These are phyloP conservation scores for Daldinia caldariorum DNA, from an alignment of 495 filamentous ascomycete genomes.

Conservation along the genomic window DNA sequence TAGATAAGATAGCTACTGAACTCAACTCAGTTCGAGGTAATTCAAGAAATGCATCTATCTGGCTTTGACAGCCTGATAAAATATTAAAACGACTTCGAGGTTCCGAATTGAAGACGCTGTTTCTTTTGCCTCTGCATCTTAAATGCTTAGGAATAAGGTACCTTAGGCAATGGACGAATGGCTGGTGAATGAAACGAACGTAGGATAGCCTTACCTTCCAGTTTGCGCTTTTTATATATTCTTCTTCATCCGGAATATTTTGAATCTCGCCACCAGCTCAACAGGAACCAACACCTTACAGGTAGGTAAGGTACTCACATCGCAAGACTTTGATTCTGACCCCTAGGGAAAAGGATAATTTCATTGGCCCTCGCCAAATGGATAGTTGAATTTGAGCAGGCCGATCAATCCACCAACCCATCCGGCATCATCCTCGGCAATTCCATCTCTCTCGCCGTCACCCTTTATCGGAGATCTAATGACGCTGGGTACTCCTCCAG, in stretches of 20 bases:
- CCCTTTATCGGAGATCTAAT: slow-evolving; percentile 60
- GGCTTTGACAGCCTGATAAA: neutral
- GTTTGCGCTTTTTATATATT: no score
- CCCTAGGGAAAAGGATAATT: neutral
- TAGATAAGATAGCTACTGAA: neutral
- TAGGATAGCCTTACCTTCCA: neutral
- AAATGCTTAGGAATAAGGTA: neutral
- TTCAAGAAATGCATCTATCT: no score
- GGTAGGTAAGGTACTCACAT: neutral
- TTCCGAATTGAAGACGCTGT: neutral
- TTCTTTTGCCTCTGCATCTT: neutral
- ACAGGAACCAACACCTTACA: neutral
- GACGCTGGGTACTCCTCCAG: slow-evolving; percentile 76
- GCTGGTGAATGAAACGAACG: neutral
- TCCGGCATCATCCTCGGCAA: slow-evolving; percentile 77
- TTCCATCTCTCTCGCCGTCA: slow-evolving; percentile 53
- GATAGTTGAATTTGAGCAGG: slow-evolving; percentile 96
- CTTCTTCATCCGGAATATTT: neutral
- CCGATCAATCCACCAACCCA: slow-evolving; percentile 98
- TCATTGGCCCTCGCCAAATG: slow-evolving; percentile 76
- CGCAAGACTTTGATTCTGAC: neutral
- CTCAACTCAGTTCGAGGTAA: neutral
- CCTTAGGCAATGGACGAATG: neutral
- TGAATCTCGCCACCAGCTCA: neutral
- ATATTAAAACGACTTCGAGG: neutral